Base-by-base conservation (phyloP, 305 asterid species). In the Rubia tinctorum region DNA sequence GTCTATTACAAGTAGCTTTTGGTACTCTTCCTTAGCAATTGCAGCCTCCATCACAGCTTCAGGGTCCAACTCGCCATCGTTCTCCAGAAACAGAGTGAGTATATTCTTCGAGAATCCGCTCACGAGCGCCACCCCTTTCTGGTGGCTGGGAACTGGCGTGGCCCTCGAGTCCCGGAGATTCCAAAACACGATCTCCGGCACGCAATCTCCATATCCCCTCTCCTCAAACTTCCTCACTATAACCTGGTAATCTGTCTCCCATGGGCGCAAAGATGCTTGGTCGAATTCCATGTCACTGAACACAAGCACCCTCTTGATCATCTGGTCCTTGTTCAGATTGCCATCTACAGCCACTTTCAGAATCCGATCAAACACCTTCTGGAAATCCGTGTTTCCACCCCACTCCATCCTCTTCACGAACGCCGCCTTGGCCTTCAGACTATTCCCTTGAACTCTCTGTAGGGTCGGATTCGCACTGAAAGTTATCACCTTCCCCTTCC, bases 211-310 rank as follows among this genome's bases (percentile, higher is more conserved):
- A 69, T 71, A 81, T 5, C 82, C 84, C 6, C 34, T 44, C 39
- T 62, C 66, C 34, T 44, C 27, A 15, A 71, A 81, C 66, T 71
- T 81, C 39, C 68, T 71, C 34, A 49, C 66, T 60, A 74, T 77
- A 4, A 63, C 78, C 66, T 69, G 71, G 66, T 81, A 72, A 81
- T 81, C 82, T 1, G 80, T 78, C 37, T 75, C 82, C 85, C 80
- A 69, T 13, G 78, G 76, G 15, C 49, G 37, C 15, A 8, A 6
- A 1, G 82, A 56, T 11, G 76, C 76, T 55, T 40, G 14, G 20
- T 81, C 76, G 5, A 81, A 81, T 34, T 81, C 85, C 85, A 78
- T 75, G 71, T 81, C 85, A 27, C 80, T 81, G 47, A 78, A 81
- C 7, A 78, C 80, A 20, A 81, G 64, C 68, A 81, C 47, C 49